phyloP scores from a whole-genome alignment of 176 grass and related monocot genomes.

The Aechmea fasciata region DNA sequence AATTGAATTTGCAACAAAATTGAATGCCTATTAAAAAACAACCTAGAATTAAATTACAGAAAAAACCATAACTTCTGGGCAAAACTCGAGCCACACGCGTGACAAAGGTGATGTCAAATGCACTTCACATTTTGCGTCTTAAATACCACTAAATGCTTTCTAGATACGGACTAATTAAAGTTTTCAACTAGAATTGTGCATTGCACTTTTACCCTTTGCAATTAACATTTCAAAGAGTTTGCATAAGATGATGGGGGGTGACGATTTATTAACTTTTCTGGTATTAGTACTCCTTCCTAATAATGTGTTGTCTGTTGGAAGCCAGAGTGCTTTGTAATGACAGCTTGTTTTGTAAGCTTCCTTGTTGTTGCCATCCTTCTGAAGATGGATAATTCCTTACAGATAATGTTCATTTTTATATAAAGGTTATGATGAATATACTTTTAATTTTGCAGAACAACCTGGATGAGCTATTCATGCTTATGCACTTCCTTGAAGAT shows the following conservation, averaged over 20 bases:
- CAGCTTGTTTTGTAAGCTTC: background rate
- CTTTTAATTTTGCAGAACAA: conserved; percentile 71
- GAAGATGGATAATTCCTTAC: background rate
- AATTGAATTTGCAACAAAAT: no score
- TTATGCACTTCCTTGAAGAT: conserved; percentile 99
- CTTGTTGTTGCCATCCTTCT: background rate
- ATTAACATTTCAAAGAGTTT: no score
- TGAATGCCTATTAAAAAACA: no score
- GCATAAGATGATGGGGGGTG: no score
- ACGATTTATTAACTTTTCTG: no score
- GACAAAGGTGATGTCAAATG: background rate
- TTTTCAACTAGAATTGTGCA: no score
- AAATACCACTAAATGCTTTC: background rate
- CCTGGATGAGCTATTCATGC: conserved; percentile 98
- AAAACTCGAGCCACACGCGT: background rate
- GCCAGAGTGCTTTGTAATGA: no score
- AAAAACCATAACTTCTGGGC: background rate
- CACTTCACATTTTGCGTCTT: background rate
- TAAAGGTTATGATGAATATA: background rate
- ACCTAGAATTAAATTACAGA: no score
- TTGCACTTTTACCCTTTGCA: no score
- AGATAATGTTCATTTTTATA: background rate
- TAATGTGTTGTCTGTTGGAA: background rate
- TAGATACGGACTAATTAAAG: no score
- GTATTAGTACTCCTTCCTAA: background rate